Base-by-base conservation (phyloP, 192 early-diverging fungal genomes). In the Oehlia diaphana region DNA sequence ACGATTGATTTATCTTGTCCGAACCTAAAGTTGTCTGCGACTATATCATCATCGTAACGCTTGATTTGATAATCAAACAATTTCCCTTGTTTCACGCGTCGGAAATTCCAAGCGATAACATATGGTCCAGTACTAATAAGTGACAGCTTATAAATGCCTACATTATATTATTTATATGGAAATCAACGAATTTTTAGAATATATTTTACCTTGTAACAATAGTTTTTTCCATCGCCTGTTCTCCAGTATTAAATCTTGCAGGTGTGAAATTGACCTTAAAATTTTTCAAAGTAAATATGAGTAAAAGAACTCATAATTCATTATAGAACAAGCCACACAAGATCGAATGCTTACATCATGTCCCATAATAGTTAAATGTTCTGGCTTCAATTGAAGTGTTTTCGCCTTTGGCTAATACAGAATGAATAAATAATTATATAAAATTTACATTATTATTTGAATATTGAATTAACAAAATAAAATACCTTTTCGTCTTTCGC, bases 81-180 rank as follows among this genome's bases (percentile, higher is more conserved):
- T 50, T 94, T 91, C 10, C 93, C 94, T 58, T 85, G 83, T 83
- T 93, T 92, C n/a, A 94, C 93, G 7, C 91, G 86, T 16, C 91
- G 86, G 83, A 98, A 92, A 83, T 93, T 96, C 97, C 97, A 98
- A 14, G 93, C 93, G 67, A 98, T 91, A 42, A 97, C 94, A 84
- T 91, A 96, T 23, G 92, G 92, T 10, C 97, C 97, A 14, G 95
- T 95, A 62, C 92, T 81, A 67, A 49, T 14, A 37, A 19, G 7
- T n/a, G 9, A 9, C 39, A 10, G 2, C 7, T 64, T 58, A 65
- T 47, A 47, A 47, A 47, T 47, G 2, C 44, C 39, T 42, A 74
- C 35, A 42, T 53, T 23, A 50, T 21, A 23, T 2, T 19, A 53
- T 26, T 35, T 63, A 42, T n/a, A 23, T n/a, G 1, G 33, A 75